phyloP scores from a whole-genome alignment of 2,329 filamentous ascomycete genomes.

The Dactylella cylindrospora region DNA sequence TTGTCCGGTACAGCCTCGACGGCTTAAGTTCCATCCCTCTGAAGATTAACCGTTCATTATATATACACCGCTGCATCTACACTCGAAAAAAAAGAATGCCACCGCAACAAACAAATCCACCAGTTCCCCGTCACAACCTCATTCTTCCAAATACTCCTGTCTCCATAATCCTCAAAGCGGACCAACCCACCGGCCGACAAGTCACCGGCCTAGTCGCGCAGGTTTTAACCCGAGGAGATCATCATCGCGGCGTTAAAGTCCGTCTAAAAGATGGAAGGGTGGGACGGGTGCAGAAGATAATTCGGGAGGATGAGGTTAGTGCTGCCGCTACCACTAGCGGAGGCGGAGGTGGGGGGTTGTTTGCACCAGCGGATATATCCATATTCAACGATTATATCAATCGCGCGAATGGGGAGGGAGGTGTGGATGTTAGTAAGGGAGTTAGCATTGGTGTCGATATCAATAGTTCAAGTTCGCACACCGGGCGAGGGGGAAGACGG shows the following conservation, averaged over 20 bases:
- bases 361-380: not conserved
- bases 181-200: constrained; percentile 72
- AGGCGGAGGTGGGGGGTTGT: constrained; percentile 8
- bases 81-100: no score
- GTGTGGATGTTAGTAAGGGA: no score
- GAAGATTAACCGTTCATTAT: no score
- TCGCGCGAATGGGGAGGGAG: not conserved
- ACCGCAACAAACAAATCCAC: constrained; percentile 32
- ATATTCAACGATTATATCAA: no score
- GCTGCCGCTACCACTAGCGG: constrained; percentile 6
- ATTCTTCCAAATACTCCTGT: constrained; percentile 66
- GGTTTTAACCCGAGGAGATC: constrained; percentile 70
- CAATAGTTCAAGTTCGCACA: no score
- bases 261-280: constrained; percentile 70
- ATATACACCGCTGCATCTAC: no score
- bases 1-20: no score
- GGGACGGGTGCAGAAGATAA: constrained; percentile 70
- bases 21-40: no score
- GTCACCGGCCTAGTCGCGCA: constrained; percentile 68
- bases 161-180: constrained; percentile 72
- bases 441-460: no score
- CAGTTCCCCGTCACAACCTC: constrained; percentile 57
- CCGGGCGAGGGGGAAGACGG: constrained; percentile 4
- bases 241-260: constrained; percentile 78
- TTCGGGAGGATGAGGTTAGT: constrained; percentile 46